Conservation (phyloP, 2,329 filamentous ascomycete species). For the Fusarium phyllophilum region DNA sequence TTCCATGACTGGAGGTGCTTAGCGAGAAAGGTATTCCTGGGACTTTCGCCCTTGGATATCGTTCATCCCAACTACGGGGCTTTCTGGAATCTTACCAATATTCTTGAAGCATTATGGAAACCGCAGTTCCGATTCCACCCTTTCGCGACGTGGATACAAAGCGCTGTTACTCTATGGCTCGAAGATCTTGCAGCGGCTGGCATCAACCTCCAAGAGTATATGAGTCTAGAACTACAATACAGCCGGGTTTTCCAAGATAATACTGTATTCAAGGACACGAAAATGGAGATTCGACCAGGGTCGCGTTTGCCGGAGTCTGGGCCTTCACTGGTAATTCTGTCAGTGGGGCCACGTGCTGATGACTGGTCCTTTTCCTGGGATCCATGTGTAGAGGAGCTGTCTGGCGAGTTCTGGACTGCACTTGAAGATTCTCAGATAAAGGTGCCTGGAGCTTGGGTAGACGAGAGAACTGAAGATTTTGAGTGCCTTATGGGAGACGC, state of each 20-base stretch:
- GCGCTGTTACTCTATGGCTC: background rate
- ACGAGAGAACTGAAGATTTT: fast-evolving
- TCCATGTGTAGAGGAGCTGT: background rate
- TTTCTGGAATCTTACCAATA: fast-evolving
- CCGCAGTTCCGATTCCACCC: fast-evolving
- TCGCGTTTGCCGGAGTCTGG: background rate
- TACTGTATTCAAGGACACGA: fast-evolving
- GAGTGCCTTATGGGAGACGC: background rate
- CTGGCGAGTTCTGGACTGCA: background rate
- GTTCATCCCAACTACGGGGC: background rate
- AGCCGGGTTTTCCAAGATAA: fast-evolving
- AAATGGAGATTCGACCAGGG: fast-evolving
- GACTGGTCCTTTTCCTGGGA: background rate
- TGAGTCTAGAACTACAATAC: fast-evolving
- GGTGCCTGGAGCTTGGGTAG: background rate
- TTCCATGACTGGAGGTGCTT: background rate
- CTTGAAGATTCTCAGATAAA: background rate
- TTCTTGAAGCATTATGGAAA: fast-evolving
- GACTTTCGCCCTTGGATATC: background rate
- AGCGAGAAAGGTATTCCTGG: fast-evolving
- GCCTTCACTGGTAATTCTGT: background rate
- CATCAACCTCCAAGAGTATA: background rate
- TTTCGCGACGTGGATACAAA: background rate
- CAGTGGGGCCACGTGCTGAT: fast-evolving
- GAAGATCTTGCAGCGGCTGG: background rate